Conservation (phyloP, 768 basidiomycete genomes). For the Leccinum fibrillosum region DNA sequence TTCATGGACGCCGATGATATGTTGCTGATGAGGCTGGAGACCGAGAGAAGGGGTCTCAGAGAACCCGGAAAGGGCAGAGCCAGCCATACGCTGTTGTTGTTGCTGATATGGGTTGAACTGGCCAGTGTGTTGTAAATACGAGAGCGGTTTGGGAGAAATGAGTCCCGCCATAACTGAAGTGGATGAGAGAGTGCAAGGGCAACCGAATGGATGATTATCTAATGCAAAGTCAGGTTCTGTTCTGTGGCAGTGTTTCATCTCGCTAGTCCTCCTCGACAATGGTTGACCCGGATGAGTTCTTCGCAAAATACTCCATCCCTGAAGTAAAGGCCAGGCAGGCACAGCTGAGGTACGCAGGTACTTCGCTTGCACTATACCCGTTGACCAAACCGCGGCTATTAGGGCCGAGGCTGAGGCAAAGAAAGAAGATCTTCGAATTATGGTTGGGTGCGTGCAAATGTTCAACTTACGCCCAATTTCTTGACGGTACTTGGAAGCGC, state of each 20-base stretch:
- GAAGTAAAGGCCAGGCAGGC: conserved; percentile 68
- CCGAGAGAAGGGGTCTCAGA: conserved; percentile 62
- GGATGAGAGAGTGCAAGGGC: conserved; percentile 4
- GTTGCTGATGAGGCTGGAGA: conserved; percentile 51
- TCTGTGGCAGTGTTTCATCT: too few relatives aligned
- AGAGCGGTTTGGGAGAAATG: conserved; percentile 58
- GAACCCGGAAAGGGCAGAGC: conserved; percentile 39
- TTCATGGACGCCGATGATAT: conserved; percentile 53
- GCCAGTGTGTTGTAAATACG: conserved; percentile 60
- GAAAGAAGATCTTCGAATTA: conserved; percentile 81
- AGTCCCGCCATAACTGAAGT: conserved; percentile 52
- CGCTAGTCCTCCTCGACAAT: too few relatives aligned
- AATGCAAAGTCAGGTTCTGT: conserved; percentile 7
- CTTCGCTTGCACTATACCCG: neutral
- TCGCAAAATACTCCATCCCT: conserved; percentile 63
- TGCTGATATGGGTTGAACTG: conserved; percentile 62
- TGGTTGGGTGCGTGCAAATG: conserved; percentile 78
- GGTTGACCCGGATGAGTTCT: conserved; percentile 54
- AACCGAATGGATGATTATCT: conserved; percentile 21
- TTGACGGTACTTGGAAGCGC: conserved; percentile 47
- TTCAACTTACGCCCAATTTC: conserved; percentile 5
- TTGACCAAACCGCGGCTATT: conserved; percentile 25
- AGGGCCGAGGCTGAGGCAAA: conserved; percentile 84
- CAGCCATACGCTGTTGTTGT: conserved; percentile 27
- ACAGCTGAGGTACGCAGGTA: conserved; percentile 53